A percentile compares a stretch with the other conserved stretches of the same genome.
These are phyloP conservation scores for Mycena polygramma DNA, from an alignment of 768 basidiomycete species.

Conservation along the genomic window DNA sequence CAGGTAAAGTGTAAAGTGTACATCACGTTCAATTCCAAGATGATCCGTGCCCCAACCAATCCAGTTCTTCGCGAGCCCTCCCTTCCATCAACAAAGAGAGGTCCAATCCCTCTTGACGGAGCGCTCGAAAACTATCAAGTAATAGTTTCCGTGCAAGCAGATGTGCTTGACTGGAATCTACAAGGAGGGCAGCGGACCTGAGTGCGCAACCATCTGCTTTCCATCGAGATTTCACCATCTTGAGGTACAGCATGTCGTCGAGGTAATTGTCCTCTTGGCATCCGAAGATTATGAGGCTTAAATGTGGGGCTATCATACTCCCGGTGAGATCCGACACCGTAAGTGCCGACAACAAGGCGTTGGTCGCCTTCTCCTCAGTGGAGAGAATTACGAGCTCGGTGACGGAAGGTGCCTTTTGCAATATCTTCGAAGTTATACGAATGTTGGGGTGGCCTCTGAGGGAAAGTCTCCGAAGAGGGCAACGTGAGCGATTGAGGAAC, in stretches of 20 bases:
- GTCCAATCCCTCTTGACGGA: constrained; percentile 2
- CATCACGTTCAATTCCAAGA: background rate
- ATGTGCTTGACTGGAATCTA: too few relatives aligned
- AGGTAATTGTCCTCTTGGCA: background rate
- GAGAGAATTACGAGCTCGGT: background rate
- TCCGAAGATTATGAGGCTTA: background rate
- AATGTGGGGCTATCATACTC: background rate
- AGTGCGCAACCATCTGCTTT: background rate
- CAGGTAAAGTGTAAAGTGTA: background rate
- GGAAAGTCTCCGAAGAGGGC: background rate
- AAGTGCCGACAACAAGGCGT: background rate
- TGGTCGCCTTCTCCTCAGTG: background rate
- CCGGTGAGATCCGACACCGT: background rate
- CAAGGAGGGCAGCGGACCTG: background rate
- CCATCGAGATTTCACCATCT: constrained; percentile 12
- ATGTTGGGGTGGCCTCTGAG: background rate
- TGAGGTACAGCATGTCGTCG: background rate
- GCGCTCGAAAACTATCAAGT: background rate
- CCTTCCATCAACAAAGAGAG: background rate
- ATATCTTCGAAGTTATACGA: background rate
- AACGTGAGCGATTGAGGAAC: background rate
- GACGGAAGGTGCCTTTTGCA: background rate
- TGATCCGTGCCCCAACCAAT: background rate
- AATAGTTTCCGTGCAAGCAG: too few relatives aligned
- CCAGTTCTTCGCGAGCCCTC: background rate